Base-by-base conservation (phyloP, 2,329 filamentous ascomycete species). In the Fusarium protoensiforme region DNA sequence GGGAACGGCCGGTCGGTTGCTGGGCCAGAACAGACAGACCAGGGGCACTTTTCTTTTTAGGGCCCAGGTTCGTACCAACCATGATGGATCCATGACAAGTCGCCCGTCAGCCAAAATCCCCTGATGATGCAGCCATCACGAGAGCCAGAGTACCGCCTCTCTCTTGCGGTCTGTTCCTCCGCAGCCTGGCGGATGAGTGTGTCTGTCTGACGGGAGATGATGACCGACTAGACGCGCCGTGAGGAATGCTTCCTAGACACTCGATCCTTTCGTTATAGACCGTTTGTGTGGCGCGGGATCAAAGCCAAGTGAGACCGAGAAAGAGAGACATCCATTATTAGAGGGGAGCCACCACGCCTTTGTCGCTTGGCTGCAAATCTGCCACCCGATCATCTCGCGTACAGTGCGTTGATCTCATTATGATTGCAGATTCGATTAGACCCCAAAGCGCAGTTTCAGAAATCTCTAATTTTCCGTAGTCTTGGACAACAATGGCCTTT, bases 401-500 rank as follows among this genome's bases (percentile, higher is more conserved):
- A 64, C 54, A 61, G 65, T 68, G 43, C 38, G 56, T 54, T 62
- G 60, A 68, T 68, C 60, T 74, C 67, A 68, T 65, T 54, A 67
- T 68, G 64, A 65, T 36, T 57, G 46, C n/a, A 68, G 53, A 54
- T 68, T 65, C 64, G 60, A 65, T 61, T 63, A 61, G 61, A 24
- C 38, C 36, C 36, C 57, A 72, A 46, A 68, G 71, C 61, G 71
- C 51, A 59, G 71, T 73, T 73, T 73, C 71, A 72, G 58, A 73
- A 66, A 51, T 60, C 64, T 46, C 64, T 61, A 66, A 72, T 51
- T 61, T 62, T 53, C 39, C 53, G 43, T 65, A 20, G 56, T 33
- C 38, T 29, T 41, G 57, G 29, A 29, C 18, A 53, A 53, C 36
- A 20, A 5, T 10, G 13, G 33, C 54, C 41, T 61, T 61, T 67